These are phyloP conservation scores for Alternaria conjuncta DNA, from an alignment of 2,329 filamentous ascomycete genomes.

Conservation along the genomic window DNA sequence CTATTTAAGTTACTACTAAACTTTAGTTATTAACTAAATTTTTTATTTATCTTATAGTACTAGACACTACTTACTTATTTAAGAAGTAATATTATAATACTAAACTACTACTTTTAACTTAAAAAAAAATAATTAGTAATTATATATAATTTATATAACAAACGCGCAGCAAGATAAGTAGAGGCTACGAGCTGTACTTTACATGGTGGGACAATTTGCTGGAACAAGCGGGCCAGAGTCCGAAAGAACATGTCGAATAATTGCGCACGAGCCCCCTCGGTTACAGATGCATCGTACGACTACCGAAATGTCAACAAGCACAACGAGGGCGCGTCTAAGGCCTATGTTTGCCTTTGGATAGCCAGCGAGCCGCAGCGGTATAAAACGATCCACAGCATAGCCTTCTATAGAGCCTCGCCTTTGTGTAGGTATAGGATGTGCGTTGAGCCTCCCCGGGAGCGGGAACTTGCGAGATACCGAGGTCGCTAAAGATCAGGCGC, in stretches of 20 bases:
- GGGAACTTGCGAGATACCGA: background rate
- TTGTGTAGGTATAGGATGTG: background rate
- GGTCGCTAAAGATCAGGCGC: constrained; percentile 2
- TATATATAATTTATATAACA: too few species aligned
- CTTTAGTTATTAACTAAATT: too few species aligned
- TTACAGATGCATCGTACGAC: background rate
- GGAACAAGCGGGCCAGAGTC: background rate
- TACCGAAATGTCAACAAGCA: background rate
- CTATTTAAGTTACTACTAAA: too few species aligned
- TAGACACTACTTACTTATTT: too few species aligned
- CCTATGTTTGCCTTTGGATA: background rate
- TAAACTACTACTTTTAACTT: too few species aligned
- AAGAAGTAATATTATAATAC: too few species aligned
- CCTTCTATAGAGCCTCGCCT: background rate
- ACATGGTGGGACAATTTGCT: background rate
- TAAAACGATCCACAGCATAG: background rate
- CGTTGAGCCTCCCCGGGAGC: background rate
- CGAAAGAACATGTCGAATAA: background rate
- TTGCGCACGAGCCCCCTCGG: background rate
- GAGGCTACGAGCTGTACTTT: background rate
- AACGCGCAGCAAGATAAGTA: background rate
- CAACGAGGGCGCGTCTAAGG: background rate
- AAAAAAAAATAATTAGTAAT: too few species aligned
- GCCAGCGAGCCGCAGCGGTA: background rate
- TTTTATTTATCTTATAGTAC: too few species aligned